Evolutionary conservation across 2,329 filamentous ascomycete genomes (phyloP), one percentile per base, ranked within the genome.

Genomic region (Emergomyces pasteurianus): DNA sequence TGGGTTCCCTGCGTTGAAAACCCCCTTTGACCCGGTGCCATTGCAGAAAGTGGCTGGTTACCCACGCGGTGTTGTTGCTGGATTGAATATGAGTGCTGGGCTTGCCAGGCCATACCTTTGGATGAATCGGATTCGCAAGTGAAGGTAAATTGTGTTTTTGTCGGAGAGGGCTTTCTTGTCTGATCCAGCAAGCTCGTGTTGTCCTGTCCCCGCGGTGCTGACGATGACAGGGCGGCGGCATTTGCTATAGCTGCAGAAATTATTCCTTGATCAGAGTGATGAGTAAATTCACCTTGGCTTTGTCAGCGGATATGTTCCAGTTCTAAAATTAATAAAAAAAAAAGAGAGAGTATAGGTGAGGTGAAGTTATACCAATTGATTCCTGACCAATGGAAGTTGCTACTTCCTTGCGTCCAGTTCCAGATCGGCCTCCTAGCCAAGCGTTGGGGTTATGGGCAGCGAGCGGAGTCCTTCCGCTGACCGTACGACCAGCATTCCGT

Each of bases 241-340:
- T 90, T 95, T 63, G 92, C 91, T 69, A 96, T 96, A 54, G 92
- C 92, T 67, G 84, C 88, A 31, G 91, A 95, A 65, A 96, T 96
- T 71, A 96, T 96, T 60, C 92, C 91, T 75, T 87, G 84, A 68
- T 83, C 83, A 65, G 74, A 63, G 46, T 68, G 67, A 67, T 75
- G 68, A 40, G 67, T 68, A 28, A 71, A 65, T 61, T 75, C 76
- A 69, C 70, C 73, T 62, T 61, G 23, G 14, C 6, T 34, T 52
- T 43, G 47, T 62, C 31, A 62, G 61, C 34, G 57, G 16, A 58
- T 65, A 61, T 57, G 56, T 59, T 23, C 47, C 59, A 62, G 16
- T n/a, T 57, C 63, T 58, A 34, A 58, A 46, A 55, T n/a, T n/a
- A 46, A 21, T 12, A 23, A 61, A 64, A 47, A 43, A 50, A n/a